These are phyloP conservation scores for Cercospora brassicicola DNA, from an alignment of 2,329 filamentous ascomycete species.

Conservation along the genomic window DNA sequence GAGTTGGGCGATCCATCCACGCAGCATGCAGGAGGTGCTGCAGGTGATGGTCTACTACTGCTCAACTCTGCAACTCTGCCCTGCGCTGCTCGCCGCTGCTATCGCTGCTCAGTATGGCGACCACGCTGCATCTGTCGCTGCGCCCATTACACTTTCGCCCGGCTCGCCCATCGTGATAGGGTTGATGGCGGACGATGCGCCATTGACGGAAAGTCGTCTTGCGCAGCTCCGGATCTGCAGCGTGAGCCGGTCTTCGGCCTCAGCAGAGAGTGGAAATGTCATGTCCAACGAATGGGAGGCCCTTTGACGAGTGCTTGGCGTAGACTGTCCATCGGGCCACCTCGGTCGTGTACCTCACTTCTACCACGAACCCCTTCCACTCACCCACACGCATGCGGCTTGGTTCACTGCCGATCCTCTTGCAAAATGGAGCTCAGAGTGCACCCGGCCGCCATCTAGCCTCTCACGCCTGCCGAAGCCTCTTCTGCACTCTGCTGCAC, in stretches of 20 bases:
- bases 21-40: constrained; percentile 13
- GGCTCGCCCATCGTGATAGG: neutral
- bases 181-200: neutral
- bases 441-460: neutral
- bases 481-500: neutral
- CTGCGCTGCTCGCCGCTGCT: neutral
- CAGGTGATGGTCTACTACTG: neutral
- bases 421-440: neutral
- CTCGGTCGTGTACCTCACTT: neutral
- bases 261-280: neutral
- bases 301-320: neutral
- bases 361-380: neutral
- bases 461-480: neutral
- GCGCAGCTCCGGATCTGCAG: neutral
- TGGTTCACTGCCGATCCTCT: neutral
- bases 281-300: neutral
- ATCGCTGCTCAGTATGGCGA: neutral
- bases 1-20: neutral
- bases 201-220: neutral
- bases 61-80: neutral
- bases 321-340: neutral
- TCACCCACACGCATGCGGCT: neutral
- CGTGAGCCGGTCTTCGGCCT: neutral
- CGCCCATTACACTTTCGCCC: neutral
- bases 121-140: neutral